A percentile compares a stretch with the other conserved stretches of the same genome.
These are phyloP conservation scores for sorghum (Sorghum bicolor) DNA, from an alignment of 176 grass and related monocot species.

Conservation along the genomic window Sorghum_bicolor_NCBIv3 NC_012871.2:70125001-70125500, in stretches of 20 bases:
- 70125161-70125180: neutral
- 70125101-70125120: slow-evolving; percentile 42
- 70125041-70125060: slow-evolving; percentile 78
- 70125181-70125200: neutral
- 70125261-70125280: neutral
- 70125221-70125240: neutral
- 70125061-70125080: slow-evolving; percentile 75
- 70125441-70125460: neutral
- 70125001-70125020: slow-evolving; percentile 90
- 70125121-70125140: slow-evolving; percentile 7
- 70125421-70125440: neutral
- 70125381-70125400: neutral
- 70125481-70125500: neutral
- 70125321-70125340: neutral
- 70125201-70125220: neutral
- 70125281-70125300: slow-evolving; percentile 27
- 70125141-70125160: neutral
- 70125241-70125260: neutral
- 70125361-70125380: neutral
- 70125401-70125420: neutral
- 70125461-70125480: neutral
- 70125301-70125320: neutral
- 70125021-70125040: slow-evolving; percentile 80
- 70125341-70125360: neutral
- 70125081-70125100: slow-evolving; percentile 82